phyloP scores from a whole-genome alignment of 805 yeast species.

The Myxozyma geophila region DNA sequence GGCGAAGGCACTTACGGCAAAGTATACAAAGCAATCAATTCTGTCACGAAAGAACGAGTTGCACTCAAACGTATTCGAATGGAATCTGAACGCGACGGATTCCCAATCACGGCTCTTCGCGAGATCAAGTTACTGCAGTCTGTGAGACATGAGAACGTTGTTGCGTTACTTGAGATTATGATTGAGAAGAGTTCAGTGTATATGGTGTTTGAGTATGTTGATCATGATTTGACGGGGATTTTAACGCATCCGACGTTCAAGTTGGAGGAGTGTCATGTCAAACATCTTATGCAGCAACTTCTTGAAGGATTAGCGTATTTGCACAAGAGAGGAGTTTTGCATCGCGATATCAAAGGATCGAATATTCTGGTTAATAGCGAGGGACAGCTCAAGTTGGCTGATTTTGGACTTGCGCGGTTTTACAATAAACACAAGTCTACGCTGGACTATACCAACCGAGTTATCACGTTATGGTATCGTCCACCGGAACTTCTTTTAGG shows the following conservation, averaged over 20 bases:
- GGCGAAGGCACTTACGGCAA: conserved; percentile 99
- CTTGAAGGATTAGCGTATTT: conserved; percentile 80
- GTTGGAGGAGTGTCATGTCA: conserved; percentile 71
- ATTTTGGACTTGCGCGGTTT: conserved; percentile 84
- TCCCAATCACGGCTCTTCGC: conserved; percentile 93
- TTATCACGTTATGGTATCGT: conserved; percentile 95
- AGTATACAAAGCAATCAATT: conserved; percentile 85
- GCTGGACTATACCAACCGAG: conserved; percentile 91
- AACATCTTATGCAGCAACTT: conserved; percentile 79
- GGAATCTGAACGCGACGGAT: conserved; percentile 90
- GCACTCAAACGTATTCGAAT: conserved; percentile 85
- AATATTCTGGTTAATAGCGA: conserved; percentile 77
- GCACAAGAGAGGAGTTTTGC: conserved; percentile 66
- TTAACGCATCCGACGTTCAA: conserved; percentile 72
- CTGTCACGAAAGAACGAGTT: conserved; percentile 68
- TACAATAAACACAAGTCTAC: conserved; percentile 45
- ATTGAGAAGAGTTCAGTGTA: conserved; percentile 71
- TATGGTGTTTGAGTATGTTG: conserved; percentile 93
- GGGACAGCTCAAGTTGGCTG: conserved; percentile 88
- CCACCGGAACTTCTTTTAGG: conserved; percentile 95
- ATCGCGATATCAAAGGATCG: conserved; percentile 96
- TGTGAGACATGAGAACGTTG: conserved; percentile 79
- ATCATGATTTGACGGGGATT: conserved; percentile 89
- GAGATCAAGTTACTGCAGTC: conserved; percentile 86
- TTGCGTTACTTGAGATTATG: conserved; percentile 86